Evolutionary conservation across 2,329 filamentous ascomycete species (phyloP).

Genomic region (Fusarium hainanense): DNA sequence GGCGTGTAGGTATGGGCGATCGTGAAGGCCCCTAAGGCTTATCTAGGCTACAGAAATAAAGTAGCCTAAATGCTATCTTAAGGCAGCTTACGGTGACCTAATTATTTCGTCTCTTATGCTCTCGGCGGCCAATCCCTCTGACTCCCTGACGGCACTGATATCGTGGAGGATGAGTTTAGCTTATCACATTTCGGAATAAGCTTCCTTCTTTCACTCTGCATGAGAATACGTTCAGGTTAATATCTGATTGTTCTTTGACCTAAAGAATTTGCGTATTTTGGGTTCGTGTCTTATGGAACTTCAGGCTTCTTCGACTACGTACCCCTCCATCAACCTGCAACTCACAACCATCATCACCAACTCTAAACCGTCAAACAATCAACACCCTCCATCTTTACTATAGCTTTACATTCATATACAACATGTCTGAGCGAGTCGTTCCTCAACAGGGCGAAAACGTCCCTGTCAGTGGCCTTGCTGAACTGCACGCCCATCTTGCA

Average conservation of each 20-base stretch:
- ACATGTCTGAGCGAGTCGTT: conserved; percentile 50
- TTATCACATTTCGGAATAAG: not conserved
- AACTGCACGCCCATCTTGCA: conserved; percentile 65
- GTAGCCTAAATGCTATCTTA: not conserved
- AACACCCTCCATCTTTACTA: not conserved
- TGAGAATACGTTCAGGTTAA: not conserved
- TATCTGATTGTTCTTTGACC: not conserved
- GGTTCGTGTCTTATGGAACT: not conserved
- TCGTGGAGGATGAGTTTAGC: not conserved
- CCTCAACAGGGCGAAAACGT: conserved; percentile 47
- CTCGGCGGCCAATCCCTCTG: not conserved
- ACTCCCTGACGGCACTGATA: not conserved
- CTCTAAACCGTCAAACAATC: not conserved
- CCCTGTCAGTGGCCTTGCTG: conserved; percentile 63
- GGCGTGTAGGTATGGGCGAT: not conserved
- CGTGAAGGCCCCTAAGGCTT: not conserved
- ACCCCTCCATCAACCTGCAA: conserved; percentile 20
- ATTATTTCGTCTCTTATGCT: not conserved
- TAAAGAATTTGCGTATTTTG: not conserved
- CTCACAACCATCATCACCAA: conserved; percentile 12
- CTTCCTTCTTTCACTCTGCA: not conserved
- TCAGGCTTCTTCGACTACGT: conserved; percentile 24
- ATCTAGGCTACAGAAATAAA: not conserved
- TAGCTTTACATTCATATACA: not conserved
- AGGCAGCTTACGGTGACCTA: not conserved